Evolutionary conservation across 768 basidiomycete species (phyloP), one percentile per base, ranked within the genome.

Genomic region (Filobasidium wieringae): DNA sequence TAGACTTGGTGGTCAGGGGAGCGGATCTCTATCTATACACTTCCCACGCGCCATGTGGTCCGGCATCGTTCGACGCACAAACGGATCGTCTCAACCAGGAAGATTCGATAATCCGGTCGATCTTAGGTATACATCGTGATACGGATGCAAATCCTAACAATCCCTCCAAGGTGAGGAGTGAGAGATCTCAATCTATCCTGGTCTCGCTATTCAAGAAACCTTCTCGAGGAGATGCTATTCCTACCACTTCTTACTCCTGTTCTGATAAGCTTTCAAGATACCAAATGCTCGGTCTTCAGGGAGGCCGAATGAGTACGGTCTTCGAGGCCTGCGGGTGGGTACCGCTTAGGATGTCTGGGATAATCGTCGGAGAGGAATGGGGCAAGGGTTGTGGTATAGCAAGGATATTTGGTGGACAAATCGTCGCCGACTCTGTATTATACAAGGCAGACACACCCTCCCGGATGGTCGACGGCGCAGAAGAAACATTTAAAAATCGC

Each of bases 351-450:
- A 17, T 61, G 4, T 17, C n/a, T 34, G 60, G 55, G 6, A 8
- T 61, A 8, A 47, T 61, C 17, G 60, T 61, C 12, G 60, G 60
- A 5, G 60, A 61, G 26, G 60, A 61, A 26, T 61, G 31, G 27
- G 53, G 37, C 22, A 26, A 39, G 26, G 29, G 24, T 2, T 24
- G 14, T 14, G 43, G 55, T n/a, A 43, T 61, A 26, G 39, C 24
- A 8, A 43, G 27, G 37, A 30, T 61, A 8, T 61, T 57, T 22
- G 43, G 59, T 6, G 54, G 47, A 6, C 29, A 7, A 12, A 34
- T 14, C 4, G n/a, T 22, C 4, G 19, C 53, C 12, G 30, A 22
- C 8, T 24, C 33, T n/a, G 32, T 24, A 27, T 14, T 22, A 24
- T 8, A 43, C 9, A 8, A 22, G 6, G 17, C 19, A 0, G 15